phyloP scores from a whole-genome alignment of 2,329 filamentous ascomycete species.

The Colletotrichum spinosum region DNA sequence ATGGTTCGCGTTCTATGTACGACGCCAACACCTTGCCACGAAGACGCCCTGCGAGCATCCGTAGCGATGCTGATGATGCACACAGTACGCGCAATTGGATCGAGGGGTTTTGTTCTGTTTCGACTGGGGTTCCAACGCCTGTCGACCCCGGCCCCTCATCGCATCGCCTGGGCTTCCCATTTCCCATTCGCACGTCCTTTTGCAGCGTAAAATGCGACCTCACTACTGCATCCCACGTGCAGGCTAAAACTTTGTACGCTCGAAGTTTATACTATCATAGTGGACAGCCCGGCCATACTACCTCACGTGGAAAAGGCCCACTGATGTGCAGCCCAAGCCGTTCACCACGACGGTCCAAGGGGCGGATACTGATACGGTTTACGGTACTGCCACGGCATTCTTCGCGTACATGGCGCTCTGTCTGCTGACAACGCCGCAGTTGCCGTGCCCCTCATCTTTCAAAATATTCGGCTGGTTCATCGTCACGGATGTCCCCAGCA shows the following conservation, averaged over 20 bases:
- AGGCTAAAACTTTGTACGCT: conserved; percentile 37
- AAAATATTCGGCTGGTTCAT: conserved; percentile 8
- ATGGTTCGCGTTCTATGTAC: too few species aligned
- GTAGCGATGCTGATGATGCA: too few species aligned
- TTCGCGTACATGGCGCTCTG: background rate
- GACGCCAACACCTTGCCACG: too few species aligned
- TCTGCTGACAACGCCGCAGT: background rate
- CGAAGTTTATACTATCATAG: conserved; percentile 10
- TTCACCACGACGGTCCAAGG: conserved; percentile 20
- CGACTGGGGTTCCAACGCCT: conserved; percentile 13
- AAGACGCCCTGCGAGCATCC: too few species aligned
- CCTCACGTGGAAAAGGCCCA: conserved; percentile 38
- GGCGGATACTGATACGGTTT: background rate
- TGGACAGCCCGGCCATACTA: conserved; percentile 24
- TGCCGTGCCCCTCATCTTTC: conserved; percentile 13
- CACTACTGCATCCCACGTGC: conserved; percentile 30
- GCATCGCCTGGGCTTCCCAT: conserved; percentile 2
- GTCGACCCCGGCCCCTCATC: conserved; percentile 29
- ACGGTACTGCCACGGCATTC: background rate
- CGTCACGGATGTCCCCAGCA: conserved; percentile 15
- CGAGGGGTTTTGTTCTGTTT: background rate
- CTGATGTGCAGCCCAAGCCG: conserved; percentile 37
- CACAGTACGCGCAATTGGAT: conserved; percentile 6
- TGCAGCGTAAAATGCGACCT: conserved; percentile 27
- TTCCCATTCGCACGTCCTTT: conserved; percentile 29